Base-by-base conservation (phyloP, 495 filamentous ascomycete genomes). In the Chaetomidium leptoderma region DNA sequence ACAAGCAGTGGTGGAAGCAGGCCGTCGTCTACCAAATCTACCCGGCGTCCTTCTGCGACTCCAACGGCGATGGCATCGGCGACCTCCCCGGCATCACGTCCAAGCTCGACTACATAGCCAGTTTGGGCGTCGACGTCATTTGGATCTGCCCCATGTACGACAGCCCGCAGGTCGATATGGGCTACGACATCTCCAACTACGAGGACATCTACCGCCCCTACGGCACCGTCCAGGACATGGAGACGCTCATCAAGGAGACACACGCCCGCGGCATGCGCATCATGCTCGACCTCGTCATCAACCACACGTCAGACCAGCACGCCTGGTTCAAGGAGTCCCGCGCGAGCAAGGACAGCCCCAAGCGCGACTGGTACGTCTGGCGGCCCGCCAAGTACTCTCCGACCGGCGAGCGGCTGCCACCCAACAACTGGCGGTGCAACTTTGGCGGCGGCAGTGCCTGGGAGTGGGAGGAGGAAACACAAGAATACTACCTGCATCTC, bases 351-450 rank as follows among this genome's bases (percentile, higher is more conserved):
- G 72, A 80, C 50, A 85, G 75, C 57, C 70, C 80, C 45, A 89
- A 86, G 65, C 73, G 83, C 1, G 79, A 89, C 64, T 90, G 83
- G 63, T 90, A 91, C 65, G 81, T 91, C 61, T 90, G 87, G 87
- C 82, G 79, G 61, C 77, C 79, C 7, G 71, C 84, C 2, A 78
- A 73, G 39, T 81, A 80, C 56, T 80, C 80, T 58, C 69, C 73
- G 33, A 60, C 82, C 32, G 87, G 87, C 6, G 79, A 79, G n/a
- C 73, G 83, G 1, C 71, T 80, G 21, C 85, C 87, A 19, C 87
- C 87, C 3, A 89, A 85, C 57, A 89, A 90, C 58, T 90, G 86
- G 85, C 63, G 81, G 74, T 66, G 78, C 16, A 71, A 70, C 60
- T 78, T 79, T 58, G 69, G 69, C 13, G 81, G 83, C 1, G 79